Evolutionary conservation across 495 filamentous ascomycete genomes (phyloP).

Genomic region (Aspergillus homomorphus): DNA sequence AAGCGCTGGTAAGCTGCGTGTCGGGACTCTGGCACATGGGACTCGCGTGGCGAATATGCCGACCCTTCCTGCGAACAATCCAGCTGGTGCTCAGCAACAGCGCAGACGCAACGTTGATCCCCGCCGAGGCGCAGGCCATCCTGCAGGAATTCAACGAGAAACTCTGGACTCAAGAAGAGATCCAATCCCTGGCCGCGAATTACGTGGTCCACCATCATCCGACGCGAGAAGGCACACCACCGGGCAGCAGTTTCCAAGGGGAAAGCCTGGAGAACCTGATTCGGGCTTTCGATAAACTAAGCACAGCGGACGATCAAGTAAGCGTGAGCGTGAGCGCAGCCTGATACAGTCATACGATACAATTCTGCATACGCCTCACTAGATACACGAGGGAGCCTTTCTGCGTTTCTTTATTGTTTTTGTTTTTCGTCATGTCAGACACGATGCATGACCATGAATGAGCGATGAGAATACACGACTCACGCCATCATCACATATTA

Average conservation of each 20-base stretch:
- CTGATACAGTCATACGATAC: neutral
- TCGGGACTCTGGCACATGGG: constrained; percentile 4
- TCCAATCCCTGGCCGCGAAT: neutral
- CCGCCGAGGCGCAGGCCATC: neutral
- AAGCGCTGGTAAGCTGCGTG: constrained; percentile 4
- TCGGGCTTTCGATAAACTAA: neutral
- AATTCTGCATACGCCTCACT: neutral
- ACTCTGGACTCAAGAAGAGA: neutral
- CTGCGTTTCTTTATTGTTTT: neutral
- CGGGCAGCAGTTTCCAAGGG: neutral
- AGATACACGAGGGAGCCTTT: neutral
- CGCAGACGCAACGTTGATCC: neutral
- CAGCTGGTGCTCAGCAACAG: neutral
- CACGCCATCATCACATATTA: neutral
- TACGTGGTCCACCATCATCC: constrained; percentile 5
- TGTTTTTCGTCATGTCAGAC: neutral
- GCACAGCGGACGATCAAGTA: neutral
- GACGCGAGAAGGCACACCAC: too few relatives aligned
- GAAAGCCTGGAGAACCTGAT: constrained; percentile 2
- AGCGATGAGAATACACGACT: constrained; percentile 7
- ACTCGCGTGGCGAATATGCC: neutral
- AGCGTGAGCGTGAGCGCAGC: neutral
- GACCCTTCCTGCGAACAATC: neutral
- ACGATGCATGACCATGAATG: neutral
- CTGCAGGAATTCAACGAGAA: constrained; percentile 3